Evolutionary conservation across 495 filamentous ascomycete species (phyloP), one percentile per base, ranked within the genome.

Genomic region (Xylaria palmicola): DNA sequence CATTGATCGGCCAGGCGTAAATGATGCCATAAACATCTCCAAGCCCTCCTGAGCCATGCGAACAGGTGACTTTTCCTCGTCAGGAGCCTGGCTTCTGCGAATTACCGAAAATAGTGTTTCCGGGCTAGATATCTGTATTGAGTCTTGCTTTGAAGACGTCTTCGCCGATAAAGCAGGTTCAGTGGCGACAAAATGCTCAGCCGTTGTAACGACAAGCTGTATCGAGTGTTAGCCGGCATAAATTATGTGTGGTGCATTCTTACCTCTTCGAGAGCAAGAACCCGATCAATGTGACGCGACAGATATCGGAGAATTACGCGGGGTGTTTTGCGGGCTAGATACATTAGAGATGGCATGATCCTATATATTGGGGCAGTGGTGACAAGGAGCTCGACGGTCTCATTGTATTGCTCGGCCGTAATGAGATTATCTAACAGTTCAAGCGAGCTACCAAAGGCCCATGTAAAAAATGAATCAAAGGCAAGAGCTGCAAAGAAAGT

Each of bases 1-100:
- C 50, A 54, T 54, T 37, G 50, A 34, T 7, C 50, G 50, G 8
- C 24, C 50, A 17, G 50, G 30, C 12, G 50, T 54, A n/a, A 37
- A 54, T 9, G 50, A 54, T 32, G 50, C 50, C 50, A 54, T 54
- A 22, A 54, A 54, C 50, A 54, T 54, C 27, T 54, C 50, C 13
- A 36, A 12, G 17, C 50, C 50, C 36, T 54, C 50, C 36, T 54
- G 50, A 7, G 50, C 29, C 50, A 54, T 54, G 17, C 50, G 29
- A 19, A n/a, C n/a, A 32, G 50, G 6, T 3, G 24, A n/a, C 22
- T 37, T 54, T n/a, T 54, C 50, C 9, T 34, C 50, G 6, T 36
- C 29, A 12, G 50, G 29, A 6, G 17, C 17, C 3, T 30, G 17
- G 24, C 50, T 54, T 19, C 50, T 37, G 15, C 12, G n/a, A 54